These are phyloP conservation scores for Ophiocordyceps camponoti-floridani DNA, from an alignment of 2,329 filamentous ascomycete species.

Conservation along the genomic window DNA sequence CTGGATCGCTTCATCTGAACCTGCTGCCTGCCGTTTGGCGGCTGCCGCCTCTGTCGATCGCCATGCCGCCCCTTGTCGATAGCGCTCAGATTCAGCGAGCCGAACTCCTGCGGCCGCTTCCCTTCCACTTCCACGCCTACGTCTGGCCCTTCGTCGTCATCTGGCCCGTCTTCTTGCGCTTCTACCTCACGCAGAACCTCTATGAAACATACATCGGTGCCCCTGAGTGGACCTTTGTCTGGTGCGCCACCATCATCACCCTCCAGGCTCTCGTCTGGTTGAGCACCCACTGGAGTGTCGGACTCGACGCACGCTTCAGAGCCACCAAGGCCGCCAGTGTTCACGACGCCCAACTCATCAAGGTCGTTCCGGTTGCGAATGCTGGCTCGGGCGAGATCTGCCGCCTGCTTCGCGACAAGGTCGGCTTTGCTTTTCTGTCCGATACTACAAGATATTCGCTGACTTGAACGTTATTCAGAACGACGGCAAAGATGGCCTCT, in stretches of 20 bases:
- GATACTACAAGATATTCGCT: neutral
- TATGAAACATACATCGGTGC: conserved; percentile 86
- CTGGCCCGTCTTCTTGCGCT: conserved; percentile 81
- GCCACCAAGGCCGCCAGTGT: conserved; percentile 52
- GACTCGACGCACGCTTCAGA: conserved; percentile 67
- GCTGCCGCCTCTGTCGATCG: neutral
- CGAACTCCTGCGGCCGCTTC: conserved; percentile 73
- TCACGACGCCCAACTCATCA: conserved; percentile 67
- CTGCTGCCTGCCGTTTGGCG: neutral
- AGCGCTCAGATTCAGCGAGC: conserved; percentile 78
- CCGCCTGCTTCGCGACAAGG: conserved; percentile 57
- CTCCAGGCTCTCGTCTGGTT: conserved; percentile 81
- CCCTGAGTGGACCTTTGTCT: conserved; percentile 97
- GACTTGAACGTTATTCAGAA: conserved; percentile 11
- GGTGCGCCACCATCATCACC: conserved; percentile 74
- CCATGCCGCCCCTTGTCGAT: conserved; percentile 72
- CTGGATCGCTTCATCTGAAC: neutral
- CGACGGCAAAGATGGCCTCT: conserved; percentile 57
- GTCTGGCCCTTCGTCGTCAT: conserved; percentile 82
- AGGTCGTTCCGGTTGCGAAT: conserved; percentile 78
- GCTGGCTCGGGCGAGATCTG: conserved; percentile 83
- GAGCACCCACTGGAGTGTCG: conserved; percentile 94
- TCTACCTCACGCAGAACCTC: conserved; percentile 66
- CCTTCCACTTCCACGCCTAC: conserved; percentile 68
- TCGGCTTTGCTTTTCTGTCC: conserved; percentile 10